These are phyloP conservation scores for Metschnikowia similis DNA, from an alignment of 805 yeast genomes.

Conservation along the genomic window DNA sequence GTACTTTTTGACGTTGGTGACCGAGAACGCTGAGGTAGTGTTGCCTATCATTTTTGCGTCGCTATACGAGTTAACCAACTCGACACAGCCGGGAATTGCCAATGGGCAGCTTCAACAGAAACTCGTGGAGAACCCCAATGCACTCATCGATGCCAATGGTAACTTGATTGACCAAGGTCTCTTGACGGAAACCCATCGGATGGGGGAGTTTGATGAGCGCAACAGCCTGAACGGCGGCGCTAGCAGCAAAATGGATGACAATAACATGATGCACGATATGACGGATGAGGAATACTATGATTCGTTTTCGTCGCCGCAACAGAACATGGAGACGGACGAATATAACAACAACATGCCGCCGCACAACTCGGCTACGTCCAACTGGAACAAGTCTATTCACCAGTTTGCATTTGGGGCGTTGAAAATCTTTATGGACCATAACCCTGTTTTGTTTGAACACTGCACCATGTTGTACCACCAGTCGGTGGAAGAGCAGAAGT, in stretches of 20 bases:
- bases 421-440: slow-evolving; percentile 87
- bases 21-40: slow-evolving; percentile 89
- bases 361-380: slow-evolving; percentile 48
- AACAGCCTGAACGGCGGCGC: slow-evolving; percentile 7
- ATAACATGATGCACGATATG: slow-evolving; percentile 28
- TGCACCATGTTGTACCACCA: slow-evolving; percentile 86
- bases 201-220: slow-evolving; percentile 11
- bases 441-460: slow-evolving; percentile 85
- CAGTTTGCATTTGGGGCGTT: slow-evolving; percentile 87
- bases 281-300: slow-evolving; percentile 44
- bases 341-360: slow-evolving; percentile 33
- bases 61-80: slow-evolving; percentile 72
- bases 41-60: slow-evolving; percentile 90
- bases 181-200: slow-evolving; percentile 19
- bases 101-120: slow-evolving; percentile 39
- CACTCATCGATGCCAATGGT: slow-evolving; percentile 41
- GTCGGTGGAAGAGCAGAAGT: slow-evolving; percentile 67
- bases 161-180: slow-evolving; percentile 37
- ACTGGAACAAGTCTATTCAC: slow-evolving; percentile 94
- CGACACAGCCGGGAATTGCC: slow-evolving; percentile 42
- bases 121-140: slow-evolving; percentile 33
- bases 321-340: slow-evolving; percentile 28
- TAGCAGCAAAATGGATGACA: slow-evolving; percentile 10
- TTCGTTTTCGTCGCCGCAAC: slow-evolving; percentile 34
- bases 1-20: slow-evolving; percentile 81